Evolutionary conservation across 2,329 filamentous ascomycete genomes (phyloP), one percentile per base, ranked within the genome.

Genomic region (Volutella citrinella): DNA sequence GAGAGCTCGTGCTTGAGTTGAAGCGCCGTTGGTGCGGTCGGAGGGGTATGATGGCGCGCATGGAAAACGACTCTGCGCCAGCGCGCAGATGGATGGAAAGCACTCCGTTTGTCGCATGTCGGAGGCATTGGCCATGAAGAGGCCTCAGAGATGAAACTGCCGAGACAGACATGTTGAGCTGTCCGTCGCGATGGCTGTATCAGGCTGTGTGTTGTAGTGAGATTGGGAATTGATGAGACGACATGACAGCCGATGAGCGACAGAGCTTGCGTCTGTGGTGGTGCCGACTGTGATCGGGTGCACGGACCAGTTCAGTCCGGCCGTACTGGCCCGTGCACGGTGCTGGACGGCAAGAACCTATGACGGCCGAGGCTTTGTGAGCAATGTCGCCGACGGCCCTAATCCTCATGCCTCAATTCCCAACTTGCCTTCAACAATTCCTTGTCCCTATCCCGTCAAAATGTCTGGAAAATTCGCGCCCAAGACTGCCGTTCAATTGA

Each of bases 401-500:
- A 8, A 23, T 27, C 23, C 24, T 23, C n/a, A 29, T 5, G 30
- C 27, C 29, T 24, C 28, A 18, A 17, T 13, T 15, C 19, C 10
- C 23, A 28, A 14, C 16, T 25, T 16, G 12, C 18, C 24, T 13
- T 27, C 25, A 14, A 15, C 25, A 27, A 23, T 19, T 19, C 9
- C 24, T 15, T 38, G 17, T 24, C 13, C 19, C 24, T 18, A 20
- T 27, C 25, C 27, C 14, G n/a, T n/a, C n/a, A n/a, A n/a, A 43
- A 81, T 80, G 76, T 60, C 72, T 41, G 76, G 72, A 45, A 83
- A 77, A 51, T 94, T 94, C 53, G 83, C 86, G 59, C 87, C 88
- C 26, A 94, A 93, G 64, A 68, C 69, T 18, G 76, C 86, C 4
- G 82, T 93, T 40, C 66, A 81, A 37, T 78, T 98, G 39, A 73